Percentiles rank a stretch among this genome's conserved stretches.
phyloP scores from a whole-genome alignment of 2,329 filamentous ascomycete species.

The Exserohilum rostratum region DNA sequence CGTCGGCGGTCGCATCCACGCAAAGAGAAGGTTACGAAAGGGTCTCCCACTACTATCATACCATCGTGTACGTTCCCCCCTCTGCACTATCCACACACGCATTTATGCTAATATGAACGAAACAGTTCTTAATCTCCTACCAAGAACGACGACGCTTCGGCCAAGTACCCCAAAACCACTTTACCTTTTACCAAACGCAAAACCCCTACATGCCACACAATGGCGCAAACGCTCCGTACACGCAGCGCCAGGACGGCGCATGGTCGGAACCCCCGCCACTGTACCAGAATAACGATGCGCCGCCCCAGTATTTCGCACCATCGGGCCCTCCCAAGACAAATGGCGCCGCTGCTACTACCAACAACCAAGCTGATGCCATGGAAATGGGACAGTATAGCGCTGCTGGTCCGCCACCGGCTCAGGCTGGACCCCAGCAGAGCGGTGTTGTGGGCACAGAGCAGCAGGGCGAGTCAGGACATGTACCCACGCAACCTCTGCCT shows the following conservation, averaged over 20 bases:
- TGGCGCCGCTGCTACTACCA: background rate
- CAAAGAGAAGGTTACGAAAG: conserved; percentile 67
- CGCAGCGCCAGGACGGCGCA: conserved; percentile 36
- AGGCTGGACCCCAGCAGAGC: conserved; percentile 35
- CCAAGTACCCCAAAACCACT: conserved; percentile 46
- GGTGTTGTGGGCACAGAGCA: conserved; percentile 32
- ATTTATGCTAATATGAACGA: too few relatives aligned
- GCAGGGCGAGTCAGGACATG: conserved; percentile 24
- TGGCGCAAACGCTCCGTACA: conserved; percentile 20
- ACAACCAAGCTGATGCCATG: conserved; percentile 16
- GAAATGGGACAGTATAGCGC: conserved; percentile 38
- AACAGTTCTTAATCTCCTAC: conserved; percentile 53
- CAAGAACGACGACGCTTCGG: conserved; percentile 43
- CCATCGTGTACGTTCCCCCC: conserved; percentile 58
- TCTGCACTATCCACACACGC: background rate
- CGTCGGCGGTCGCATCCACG: conserved; percentile 72
- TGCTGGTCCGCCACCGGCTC: background rate
- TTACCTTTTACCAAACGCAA: conserved; percentile 47
- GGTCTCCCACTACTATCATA: conserved; percentile 71
- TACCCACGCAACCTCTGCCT: conserved; percentile 24
- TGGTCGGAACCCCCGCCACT: conserved; percentile 43
- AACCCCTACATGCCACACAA: conserved; percentile 19
- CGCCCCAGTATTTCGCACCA: conserved; percentile 44
- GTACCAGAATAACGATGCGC: conserved; percentile 43
- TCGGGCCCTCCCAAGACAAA: conserved; percentile 38